Base-by-base conservation (phyloP, 2,329 filamentous ascomycete species). In the Lecanicillium sp. region DNA sequence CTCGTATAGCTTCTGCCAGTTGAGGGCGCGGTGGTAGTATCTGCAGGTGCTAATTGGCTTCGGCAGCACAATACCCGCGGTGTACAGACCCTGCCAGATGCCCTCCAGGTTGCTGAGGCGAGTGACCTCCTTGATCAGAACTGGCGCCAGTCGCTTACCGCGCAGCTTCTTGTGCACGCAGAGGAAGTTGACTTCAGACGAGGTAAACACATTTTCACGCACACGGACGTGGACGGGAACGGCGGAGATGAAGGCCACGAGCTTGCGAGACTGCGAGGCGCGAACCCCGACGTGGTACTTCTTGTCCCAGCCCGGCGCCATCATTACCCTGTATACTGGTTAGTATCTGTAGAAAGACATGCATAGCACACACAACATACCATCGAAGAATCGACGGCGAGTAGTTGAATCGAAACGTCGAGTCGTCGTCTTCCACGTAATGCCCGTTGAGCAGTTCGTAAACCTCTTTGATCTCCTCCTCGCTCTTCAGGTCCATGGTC, bases 161-260 rank as follows among this genome's bases (percentile, higher is more conserved):
- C 92, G 86, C 22, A 98, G 79, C 66, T 97, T 97, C 72, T 97
- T 97, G 72, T 98, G 92, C 40, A 98, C 83, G 56, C 89, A 94
- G 49, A 98, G 81, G 65, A 97, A 98, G 69, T 98, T 98, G 65
- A 98, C 92, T 61, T 98, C 92, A 35, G 86, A 88, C 49, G 85
- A 82, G 46, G 80, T 77, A 44, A 98, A 65, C 41, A 76, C 66
- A 43, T 84, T 84, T 43, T 83, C 71, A 46, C 89, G 84, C 31
- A 98, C 81, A 37, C 84, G 81, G 41, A 98, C 70, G 47, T 81
- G 75, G 44, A 92, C 81, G 1, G 92, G 92, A 33, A 97, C 86
- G 50, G 88, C 92, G 29, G 88, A 94, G 57, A 98, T 97, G 62
- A 94, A 96, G 40, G 89, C 92, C 37, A 96, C 88, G 13, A 98